Evolutionary conservation across 495 filamentous ascomycete genomes (phyloP).

Genomic region (Penicillium waksmanii): DNA sequence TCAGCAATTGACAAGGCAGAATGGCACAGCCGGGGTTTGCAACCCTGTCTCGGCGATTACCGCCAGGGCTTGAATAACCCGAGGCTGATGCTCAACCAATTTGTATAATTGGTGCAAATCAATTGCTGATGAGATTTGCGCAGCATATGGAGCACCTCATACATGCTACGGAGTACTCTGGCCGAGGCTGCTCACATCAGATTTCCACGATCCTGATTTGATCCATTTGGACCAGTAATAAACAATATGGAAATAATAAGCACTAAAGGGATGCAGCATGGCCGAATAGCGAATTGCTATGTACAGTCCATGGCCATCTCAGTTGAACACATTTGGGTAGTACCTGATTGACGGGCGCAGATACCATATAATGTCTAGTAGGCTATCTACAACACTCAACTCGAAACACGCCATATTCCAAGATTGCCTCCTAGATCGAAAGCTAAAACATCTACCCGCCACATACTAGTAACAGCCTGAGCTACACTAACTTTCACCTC

Average conservation of each 20-base stretch:
- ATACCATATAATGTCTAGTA: background rate
- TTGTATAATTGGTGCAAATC: background rate
- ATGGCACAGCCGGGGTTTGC: background rate
- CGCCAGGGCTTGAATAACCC: background rate
- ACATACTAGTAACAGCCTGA: too few relatives aligned
- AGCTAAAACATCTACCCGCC: too few relatives aligned
- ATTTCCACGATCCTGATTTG: background rate
- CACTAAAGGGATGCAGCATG: background rate
- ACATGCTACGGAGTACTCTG: too few relatives aligned
- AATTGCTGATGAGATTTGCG: too few relatives aligned
- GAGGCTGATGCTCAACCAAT: background rate
- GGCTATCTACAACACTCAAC: background rate
- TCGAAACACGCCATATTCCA: background rate
- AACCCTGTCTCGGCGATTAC: background rate
- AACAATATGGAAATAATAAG: background rate
- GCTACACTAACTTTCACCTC: too few relatives aligned
- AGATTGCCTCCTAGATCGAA: too few relatives aligned
- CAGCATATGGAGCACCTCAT: too few relatives aligned
- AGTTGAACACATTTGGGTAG: conserved; percentile 17
- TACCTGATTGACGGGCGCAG: background rate
- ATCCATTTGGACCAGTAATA: background rate
- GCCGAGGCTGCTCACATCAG: background rate
- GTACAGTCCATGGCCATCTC: background rate
- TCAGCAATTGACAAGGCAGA: background rate
- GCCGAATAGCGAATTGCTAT: too few relatives aligned